Evolutionary conservation across 768 basidiomycete species (phyloP).

Genomic region (Boletus bicolor): DNA sequence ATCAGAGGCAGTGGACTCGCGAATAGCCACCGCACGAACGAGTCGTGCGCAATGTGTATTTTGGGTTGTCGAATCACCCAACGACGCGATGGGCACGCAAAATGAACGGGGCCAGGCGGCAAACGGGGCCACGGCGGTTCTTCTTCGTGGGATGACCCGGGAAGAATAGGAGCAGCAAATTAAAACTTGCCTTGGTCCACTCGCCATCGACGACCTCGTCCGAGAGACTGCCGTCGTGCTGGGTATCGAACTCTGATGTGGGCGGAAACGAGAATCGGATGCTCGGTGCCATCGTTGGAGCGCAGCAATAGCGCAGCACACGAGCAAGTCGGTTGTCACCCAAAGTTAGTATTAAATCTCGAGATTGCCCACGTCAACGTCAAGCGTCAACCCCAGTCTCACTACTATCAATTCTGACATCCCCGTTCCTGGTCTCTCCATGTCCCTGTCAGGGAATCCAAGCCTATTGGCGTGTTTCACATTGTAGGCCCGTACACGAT

Average conservation of each 20-base stretch:
- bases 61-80: constrained; percentile 6
- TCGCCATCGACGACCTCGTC: constrained; percentile 16
- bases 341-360: neutral
- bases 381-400: constrained; percentile 4
- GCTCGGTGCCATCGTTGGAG: neutral
- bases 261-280: neutral
- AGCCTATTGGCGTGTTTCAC: neutral
- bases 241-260: neutral
- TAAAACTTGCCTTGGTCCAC: constrained; percentile 25
- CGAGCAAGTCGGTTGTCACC: neutral
- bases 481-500: neutral
- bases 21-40: constrained; percentile 15
- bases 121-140: neutral
- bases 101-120: neutral
- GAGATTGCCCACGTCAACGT: constrained; percentile 12
- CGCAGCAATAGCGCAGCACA: neutral
- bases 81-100: neutral
- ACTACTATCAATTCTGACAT: neutral
- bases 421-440: neutral
- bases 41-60: neutral
- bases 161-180: neutral
- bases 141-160: constrained; percentile 11
- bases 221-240: neutral
- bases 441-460: neutral
- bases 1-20: constrained; percentile 22